Base-by-base conservation (phyloP, 129 eudicot species). In the Oenanthe sinensis region DNA sequence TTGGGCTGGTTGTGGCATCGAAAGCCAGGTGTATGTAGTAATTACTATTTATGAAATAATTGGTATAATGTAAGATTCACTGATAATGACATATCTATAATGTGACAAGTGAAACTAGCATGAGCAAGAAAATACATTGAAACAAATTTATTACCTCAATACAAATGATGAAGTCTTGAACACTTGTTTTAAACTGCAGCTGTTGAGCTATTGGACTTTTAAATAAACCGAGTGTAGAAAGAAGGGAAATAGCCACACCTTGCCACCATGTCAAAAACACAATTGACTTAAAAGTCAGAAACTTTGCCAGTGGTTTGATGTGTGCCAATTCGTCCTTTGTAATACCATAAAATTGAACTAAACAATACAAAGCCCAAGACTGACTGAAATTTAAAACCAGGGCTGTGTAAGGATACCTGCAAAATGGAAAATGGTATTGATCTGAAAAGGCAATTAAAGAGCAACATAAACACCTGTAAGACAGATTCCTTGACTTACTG, bases 181-280 rank as follows among this genome's bases (percentile, higher is more conserved):
- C 88, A 40, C 93, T 89, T 65, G 97, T 90, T 81, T 92, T 84
- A 36, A 89, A 87, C 77, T 92, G 93, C 86, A 92, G 82, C 12
- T 88, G 80, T 76, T 92, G 92, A 79, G 97, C 97, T 80, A 86
- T 83, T 49, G 95, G 91, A 81, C 99, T 96, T 85, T 87, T 87
- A 80, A 96, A 80, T 74, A 96, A 78, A 65, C 97, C 97, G 76
- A 96, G 79, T 48, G 93, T 86, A 81, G 58, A 87, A 77, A 92
- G 84, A 79, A 96, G 87, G 37, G 97, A 93, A 50, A 96, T 96
- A 55, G 94, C 92, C 47, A 96, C 87, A 72, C 99, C 99, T 96
- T 96, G 97, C 99, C 99, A 96, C 97, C 97, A 96, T 13, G 99
- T 96, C 78, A 96, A 75, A 84, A 96, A 96, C 65, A 96, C 99